phyloP scores from a whole-genome alignment of 2,329 filamentous ascomycete species.

The Sporothrix humicola region DNA sequence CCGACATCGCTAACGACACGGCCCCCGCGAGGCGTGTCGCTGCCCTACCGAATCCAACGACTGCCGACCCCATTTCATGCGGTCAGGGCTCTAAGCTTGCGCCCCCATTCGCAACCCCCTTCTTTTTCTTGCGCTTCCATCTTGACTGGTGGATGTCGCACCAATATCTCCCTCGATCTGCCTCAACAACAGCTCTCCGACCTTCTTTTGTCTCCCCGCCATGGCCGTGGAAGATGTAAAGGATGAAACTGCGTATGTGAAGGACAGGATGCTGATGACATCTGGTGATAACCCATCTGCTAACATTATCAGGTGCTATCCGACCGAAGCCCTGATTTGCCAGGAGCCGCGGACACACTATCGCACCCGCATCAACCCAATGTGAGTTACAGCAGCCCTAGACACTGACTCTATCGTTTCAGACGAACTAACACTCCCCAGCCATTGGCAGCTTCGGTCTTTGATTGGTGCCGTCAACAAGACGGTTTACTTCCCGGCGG shows the following conservation, averaged over 20 bases:
- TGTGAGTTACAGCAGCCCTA: conserved; percentile 52
- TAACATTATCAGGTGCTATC: conserved; percentile 59
- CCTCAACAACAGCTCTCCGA: conserved; percentile 37
- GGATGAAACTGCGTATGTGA: conserved; percentile 58
- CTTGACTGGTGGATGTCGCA: conserved; percentile 21
- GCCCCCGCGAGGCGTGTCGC: not conserved
- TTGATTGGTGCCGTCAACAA: conserved; percentile 83
- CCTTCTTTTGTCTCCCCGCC: conserved; percentile 26
- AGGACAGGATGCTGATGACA: not conserved
- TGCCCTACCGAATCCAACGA: not conserved
- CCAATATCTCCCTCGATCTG: not conserved
- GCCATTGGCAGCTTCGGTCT: conserved; percentile 88
- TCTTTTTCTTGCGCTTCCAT: conserved; percentile 12
- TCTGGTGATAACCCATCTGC: not conserved
- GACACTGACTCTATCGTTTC: conserved; percentile 7
- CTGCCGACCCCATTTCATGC: not conserved
- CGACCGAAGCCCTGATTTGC: conserved; percentile 69
- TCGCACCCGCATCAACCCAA: conserved; percentile 67
- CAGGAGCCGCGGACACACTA: conserved; percentile 69
- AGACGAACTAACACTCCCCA: conserved; percentile 44
- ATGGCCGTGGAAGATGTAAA: conserved; percentile 57
- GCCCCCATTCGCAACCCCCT: not conserved
- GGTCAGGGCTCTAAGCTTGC: not conserved
- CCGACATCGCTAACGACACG: not conserved
- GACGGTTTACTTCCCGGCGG: conserved; percentile 83